Evolutionary conservation across 495 filamentous ascomycete genomes (phyloP), one percentile per base, ranked within the genome.

Genomic region (Massariosphaeria phaeospora): DNA sequence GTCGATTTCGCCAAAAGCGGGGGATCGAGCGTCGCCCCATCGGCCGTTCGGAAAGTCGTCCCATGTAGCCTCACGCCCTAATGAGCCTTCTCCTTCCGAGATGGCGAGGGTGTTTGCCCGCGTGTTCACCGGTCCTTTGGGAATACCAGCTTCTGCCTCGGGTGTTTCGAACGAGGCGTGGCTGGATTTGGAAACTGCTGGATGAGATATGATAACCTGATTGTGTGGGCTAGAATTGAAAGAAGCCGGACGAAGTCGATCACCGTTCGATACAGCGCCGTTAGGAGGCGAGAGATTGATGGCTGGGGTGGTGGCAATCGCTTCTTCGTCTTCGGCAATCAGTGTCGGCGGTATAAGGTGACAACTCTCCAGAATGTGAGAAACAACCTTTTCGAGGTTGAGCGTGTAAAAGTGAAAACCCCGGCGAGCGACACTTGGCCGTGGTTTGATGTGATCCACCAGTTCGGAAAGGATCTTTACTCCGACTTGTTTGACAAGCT

Each of bases 401-500:
- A 98, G 73, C 0, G 94, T 97, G 62, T 96, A 98, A 73, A 98
- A 98, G 64, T 98, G 93, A 73, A 96, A 96, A 12, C 93, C 93
- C 49, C 81, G 76, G 11, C 79, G 82, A 2, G 76, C 73, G 12
- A 69, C 70, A 59, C 66, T 72, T 43, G 79, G 75, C 30, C 85
- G 69, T 53, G 78, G 73, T 68, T 84, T 84, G 61, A 96, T 80
- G 51, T 75, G 73, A 52, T 82, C 77, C 10, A 93, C 73, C 3
- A 90, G 78, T 56, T 90, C 85, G 57, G 76, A 75, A 25, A 91
- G 42, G 53, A 90, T 84, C 48, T 82, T 73, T 18, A 82, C 77
- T 61, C 79, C 79, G 0, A 75, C 73, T 13, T 72, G 74, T 71
- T 93, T 98, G 34, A 98, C 89, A 49, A 85, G 84, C 60, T 96